Conservation (phyloP, 257 asterid species). For the Fraxinus americana region DNA sequence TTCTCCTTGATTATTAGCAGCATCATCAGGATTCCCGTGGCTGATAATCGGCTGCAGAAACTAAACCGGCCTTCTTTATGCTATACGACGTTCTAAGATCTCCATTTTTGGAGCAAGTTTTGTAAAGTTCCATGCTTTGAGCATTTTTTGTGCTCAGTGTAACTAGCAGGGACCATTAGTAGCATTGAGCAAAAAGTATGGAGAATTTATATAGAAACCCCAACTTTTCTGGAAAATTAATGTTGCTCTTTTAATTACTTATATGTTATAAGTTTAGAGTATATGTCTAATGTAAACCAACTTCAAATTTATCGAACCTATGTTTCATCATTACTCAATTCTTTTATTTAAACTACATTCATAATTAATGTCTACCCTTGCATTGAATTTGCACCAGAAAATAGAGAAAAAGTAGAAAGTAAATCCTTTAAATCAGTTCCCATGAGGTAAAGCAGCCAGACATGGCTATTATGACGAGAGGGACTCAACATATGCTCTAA, state of each 20-base stretch:
- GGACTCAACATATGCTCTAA: conserved; percentile 58
- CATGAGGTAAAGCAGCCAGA: conserved; percentile 54
- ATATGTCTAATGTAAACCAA: not conserved
- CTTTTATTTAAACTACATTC: not conserved
- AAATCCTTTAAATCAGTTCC: conserved; percentile 67
- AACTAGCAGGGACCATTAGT: not conserved
- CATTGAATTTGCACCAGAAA: not conserved
- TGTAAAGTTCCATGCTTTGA: conserved; percentile 21
- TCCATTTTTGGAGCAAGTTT: conserved; percentile 3
- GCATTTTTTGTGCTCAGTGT: not conserved
- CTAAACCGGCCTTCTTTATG: conserved; percentile 6
- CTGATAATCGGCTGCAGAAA: conserved; percentile 61
- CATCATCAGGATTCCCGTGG: conserved; percentile 98
- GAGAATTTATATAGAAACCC: not conserved
- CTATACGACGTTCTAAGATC: conserved; percentile 2
- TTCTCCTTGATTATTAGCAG: conserved; percentile 57
- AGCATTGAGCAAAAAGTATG: not conserved
- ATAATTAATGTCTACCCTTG: not conserved
- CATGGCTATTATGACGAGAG: conserved; percentile 64
- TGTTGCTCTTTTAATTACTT: not conserved
- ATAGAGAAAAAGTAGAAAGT: not conserved
- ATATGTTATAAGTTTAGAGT: not conserved
- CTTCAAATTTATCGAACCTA: not conserved
- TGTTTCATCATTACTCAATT: not conserved
- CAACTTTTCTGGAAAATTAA: not conserved